Evolutionary conservation across 176 grass and related monocot genomes (phyloP).

Genomic region (Puccinellia tenuiflora): DNA sequence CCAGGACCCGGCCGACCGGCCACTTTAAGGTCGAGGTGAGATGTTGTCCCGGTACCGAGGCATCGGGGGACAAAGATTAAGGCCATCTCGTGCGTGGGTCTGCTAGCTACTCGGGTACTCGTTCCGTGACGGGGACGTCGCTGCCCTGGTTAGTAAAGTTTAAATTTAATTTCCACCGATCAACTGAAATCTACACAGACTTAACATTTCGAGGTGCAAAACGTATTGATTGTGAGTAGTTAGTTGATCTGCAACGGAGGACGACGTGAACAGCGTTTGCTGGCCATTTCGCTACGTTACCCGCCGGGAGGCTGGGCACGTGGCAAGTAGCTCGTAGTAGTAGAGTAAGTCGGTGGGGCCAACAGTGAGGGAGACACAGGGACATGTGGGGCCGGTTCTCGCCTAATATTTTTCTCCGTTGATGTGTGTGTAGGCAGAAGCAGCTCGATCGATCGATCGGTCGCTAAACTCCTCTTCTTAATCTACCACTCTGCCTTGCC

Average conservation of each 20-base stretch:
- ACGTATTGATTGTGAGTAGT: background rate
- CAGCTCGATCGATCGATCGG: background rate
- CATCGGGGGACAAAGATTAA: slow-evolving; percentile 3
- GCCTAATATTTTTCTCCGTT: background rate
- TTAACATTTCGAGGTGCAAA: background rate
- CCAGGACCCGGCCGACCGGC: background rate
- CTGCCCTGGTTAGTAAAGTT: background rate
- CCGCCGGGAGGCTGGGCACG: background rate
- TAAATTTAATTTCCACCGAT: background rate
- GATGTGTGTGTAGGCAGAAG: background rate
- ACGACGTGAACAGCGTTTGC: background rate
- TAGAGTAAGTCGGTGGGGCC: background rate
- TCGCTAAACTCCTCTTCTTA: background rate
- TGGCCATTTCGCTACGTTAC: background rate
- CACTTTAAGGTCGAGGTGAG: background rate
- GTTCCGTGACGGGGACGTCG: slow-evolving; percentile 4
- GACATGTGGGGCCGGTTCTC: background rate
- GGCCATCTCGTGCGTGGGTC: slow-evolving; percentile 24
- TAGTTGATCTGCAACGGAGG: background rate
- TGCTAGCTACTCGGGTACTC: background rate
- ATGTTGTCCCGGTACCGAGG: background rate
- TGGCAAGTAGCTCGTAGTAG: slow-evolving; percentile 4
- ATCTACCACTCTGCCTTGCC: background rate
- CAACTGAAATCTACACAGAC: background rate
- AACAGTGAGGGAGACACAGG: background rate